A percentile compares a stretch with the other conserved stretches of the same genome.
Evolutionary conservation across 495 filamentous ascomycete species (phyloP).

Genomic region (Cercophora samala): DNA sequence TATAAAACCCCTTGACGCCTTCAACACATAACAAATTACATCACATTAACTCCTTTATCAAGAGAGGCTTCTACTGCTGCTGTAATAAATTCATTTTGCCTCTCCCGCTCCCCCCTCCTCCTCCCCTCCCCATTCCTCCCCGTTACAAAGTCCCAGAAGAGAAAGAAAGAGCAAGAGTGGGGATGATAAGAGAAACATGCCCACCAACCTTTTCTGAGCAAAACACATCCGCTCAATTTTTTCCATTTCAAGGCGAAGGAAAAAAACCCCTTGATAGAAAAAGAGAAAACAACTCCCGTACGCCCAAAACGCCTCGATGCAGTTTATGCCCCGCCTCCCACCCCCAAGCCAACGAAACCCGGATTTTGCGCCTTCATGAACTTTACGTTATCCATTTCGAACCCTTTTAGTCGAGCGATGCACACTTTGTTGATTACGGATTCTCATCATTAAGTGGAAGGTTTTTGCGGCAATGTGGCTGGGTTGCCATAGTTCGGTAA

Average conservation of each 20-base stretch:
- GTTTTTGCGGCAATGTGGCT: conserved; percentile 55
- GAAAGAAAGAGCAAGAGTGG: neutral
- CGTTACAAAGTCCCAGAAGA: neutral
- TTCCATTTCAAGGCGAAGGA: neutral
- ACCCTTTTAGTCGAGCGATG: conserved; percentile 11
- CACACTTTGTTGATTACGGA: neutral
- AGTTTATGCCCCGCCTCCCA: conserved; percentile 14
- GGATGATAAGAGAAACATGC: neutral
- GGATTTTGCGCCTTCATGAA: conserved; percentile 23
- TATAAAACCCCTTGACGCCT: neutral
- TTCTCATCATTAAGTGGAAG: conserved; percentile 38
- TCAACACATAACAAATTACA: neutral
- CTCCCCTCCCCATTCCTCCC: neutral
- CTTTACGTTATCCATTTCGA: conserved; percentile 18
- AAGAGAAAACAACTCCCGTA: neutral
- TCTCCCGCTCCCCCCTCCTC: neutral
- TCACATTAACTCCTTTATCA: neutral
- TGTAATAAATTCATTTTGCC: neutral
- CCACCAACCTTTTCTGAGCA: neutral
- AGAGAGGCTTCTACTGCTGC: neutral
- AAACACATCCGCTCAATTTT: neutral
- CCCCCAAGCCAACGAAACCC: neutral
- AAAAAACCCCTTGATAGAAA: neutral
- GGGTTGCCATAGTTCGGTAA: conserved; percentile 55
- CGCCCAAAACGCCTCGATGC: conserved; percentile 31